These are phyloP conservation scores for Cercospora zeae-maydis DNA, from an alignment of 2,329 filamentous ascomycete genomes.

Conservation along the genomic window DNA sequence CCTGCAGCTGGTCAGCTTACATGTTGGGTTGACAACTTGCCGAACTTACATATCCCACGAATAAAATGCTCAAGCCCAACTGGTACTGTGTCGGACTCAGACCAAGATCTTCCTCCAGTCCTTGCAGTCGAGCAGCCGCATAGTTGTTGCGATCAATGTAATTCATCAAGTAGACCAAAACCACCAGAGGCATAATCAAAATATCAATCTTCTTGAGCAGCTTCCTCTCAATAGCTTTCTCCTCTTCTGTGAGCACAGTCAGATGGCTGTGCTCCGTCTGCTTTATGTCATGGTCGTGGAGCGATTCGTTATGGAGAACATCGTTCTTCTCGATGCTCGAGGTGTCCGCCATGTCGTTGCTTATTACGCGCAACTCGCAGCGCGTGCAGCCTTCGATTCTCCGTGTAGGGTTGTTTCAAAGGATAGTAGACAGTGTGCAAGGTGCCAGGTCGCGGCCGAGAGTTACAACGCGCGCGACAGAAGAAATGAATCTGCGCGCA, in stretches of 20 bases:
- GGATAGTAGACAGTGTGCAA: background rate
- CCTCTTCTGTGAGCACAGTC: conserved; percentile 31
- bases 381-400: background rate
- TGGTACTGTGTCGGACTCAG: conserved; percentile 62
- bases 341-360: background rate
- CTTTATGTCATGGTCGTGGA: conserved; percentile 23
- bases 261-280: conserved; percentile 29
- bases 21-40: background rate
- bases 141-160: conserved; percentile 54
- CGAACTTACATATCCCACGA: conserved; percentile 54
- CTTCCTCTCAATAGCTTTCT: conserved; percentile 48
- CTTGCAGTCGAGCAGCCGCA: conserved; percentile 62
- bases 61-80: conserved; percentile 55
- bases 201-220: conserved; percentile 69
- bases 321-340: conserved; percentile 22
- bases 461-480: background rate
- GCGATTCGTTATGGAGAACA: conserved; percentile 25
- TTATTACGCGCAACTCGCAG: background rate
- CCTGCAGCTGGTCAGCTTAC: conserved; percentile 18
- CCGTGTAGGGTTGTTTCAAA: background rate
- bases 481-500: background rate
- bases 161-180: conserved; percentile 54
- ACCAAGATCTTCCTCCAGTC: conserved; percentile 59
- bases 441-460: background rate
- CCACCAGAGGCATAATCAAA: conserved; percentile 65